Conservation (phyloP, 2,329 filamentous ascomycete genomes). For the Ophiocordyceps unilateralis region DNA sequence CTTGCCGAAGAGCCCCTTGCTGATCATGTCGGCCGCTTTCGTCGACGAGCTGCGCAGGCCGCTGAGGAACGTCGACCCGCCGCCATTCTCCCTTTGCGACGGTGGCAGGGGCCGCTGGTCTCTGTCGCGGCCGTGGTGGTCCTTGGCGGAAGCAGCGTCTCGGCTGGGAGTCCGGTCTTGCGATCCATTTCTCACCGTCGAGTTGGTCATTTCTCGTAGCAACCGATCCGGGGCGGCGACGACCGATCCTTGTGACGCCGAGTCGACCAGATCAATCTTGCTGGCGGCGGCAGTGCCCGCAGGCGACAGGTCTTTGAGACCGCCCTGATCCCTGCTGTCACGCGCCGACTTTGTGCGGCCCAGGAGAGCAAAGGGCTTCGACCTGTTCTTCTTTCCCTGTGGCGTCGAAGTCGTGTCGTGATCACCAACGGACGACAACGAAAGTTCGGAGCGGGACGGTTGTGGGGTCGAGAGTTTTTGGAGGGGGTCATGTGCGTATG, state of each 20-base stretch:
- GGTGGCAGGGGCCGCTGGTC: conserved; percentile 32
- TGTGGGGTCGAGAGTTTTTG: conserved; percentile 22
- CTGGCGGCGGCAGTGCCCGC: conserved; percentile 8
- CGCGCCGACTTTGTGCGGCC: conserved; percentile 33
- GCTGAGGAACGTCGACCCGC: conserved; percentile 48
- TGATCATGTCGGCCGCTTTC: conserved; percentile 63
- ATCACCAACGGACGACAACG: conserved; percentile 31
- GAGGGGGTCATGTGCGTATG: conserved; percentile 13
- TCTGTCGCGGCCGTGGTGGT: conserved; percentile 25
- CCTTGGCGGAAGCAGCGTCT: conserved; percentile 28
- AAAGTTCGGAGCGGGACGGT: conserved; percentile 33
- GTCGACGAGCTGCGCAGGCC: conserved; percentile 57
- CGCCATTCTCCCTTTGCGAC: conserved; percentile 38
- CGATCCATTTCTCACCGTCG: conserved; percentile 51
- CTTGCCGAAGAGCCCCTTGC: conserved; percentile 72
- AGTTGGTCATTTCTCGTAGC: conserved; percentile 50
- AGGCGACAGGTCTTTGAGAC: conserved; percentile 17
- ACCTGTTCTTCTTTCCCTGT: conserved; percentile 29
- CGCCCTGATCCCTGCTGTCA: conserved; percentile 30
- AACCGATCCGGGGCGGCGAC: conserved; percentile 48
- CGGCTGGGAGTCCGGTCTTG: conserved; percentile 43
- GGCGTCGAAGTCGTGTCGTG: conserved; percentile 20
- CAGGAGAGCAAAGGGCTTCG: conserved; percentile 36
- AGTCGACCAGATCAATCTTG: conserved; percentile 12
- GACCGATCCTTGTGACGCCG: conserved; percentile 36